These are phyloP conservation scores for Crithidia fasciculata DNA, from an alignment of 208 protist species.

Conservation along the genomic window DNA sequence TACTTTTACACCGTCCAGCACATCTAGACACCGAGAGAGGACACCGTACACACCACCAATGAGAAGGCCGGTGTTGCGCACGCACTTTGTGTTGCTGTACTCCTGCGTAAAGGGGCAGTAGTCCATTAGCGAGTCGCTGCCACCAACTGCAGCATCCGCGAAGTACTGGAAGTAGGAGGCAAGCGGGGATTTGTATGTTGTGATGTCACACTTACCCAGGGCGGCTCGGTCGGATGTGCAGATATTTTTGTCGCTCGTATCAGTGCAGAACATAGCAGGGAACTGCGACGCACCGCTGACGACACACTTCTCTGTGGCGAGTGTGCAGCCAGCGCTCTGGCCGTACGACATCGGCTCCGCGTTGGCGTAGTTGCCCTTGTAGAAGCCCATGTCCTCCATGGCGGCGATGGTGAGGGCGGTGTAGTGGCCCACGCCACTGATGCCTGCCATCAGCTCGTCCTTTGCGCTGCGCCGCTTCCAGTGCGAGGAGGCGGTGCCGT, in stretches of 20 bases:
- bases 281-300: not conserved
- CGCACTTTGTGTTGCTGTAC: slow-evolving; percentile 33
- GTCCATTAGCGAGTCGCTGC: slow-evolving; percentile 38
- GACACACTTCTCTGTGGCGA: not conserved
- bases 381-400: not conserved
- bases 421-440: not conserved
- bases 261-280: not conserved
- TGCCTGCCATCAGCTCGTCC: not conserved
- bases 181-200: not conserved
- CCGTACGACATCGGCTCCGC: slow-evolving; percentile 69
- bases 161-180: slow-evolving; percentile 37
- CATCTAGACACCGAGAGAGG: not conserved
- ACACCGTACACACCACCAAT: not conserved
- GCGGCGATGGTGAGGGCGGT: not conserved
- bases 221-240: not conserved
- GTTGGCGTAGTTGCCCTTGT: not conserved
- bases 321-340: slow-evolving; percentile 50
- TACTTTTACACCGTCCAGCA: not conserved
- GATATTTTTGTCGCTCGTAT: not conserved
- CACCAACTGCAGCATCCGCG: slow-evolving; percentile 10
- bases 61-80: not conserved
- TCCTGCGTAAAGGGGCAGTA: slow-evolving; percentile 49
- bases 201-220: not conserved
- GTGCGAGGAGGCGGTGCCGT: slow-evolving; percentile 64
- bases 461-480: slow-evolving; percentile 71